Percentiles rank a stretch among this genome's conserved stretches.
phyloP scores from a whole-genome alignment of 352 stramenopile genomes.

The Phytopythium vexans region DNA sequence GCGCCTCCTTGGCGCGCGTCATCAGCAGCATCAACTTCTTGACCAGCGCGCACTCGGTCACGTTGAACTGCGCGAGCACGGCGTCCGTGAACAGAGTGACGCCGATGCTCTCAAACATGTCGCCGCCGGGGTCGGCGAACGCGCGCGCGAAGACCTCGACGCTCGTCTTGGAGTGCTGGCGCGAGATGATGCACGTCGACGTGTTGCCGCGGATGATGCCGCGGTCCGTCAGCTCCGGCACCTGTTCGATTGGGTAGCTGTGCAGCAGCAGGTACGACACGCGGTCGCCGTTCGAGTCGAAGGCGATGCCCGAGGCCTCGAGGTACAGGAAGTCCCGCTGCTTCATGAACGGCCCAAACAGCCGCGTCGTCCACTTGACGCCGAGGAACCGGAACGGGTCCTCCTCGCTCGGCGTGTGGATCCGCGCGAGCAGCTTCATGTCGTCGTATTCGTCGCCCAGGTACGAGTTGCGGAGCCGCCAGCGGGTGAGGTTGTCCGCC shows the following conservation, averaged over 20 bases:
- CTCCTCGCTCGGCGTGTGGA: slow-evolving; percentile 19
- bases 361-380: slow-evolving; percentile 33
- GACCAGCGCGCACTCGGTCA: slow-evolving; percentile 54
- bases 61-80: slow-evolving; percentile 31
- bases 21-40: slow-evolving; percentile 72
- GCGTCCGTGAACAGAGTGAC: slow-evolving; percentile 31
- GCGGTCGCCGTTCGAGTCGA: slow-evolving; percentile 24
- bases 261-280: slow-evolving; percentile 28
- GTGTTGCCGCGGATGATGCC: slow-evolving; percentile 30
- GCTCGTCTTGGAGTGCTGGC: slow-evolving; percentile 15
- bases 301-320: slow-evolving; percentile 24
- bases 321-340: slow-evolving; percentile 36
- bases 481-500: slow-evolving; percentile 22
- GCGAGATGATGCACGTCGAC: slow-evolving; percentile 43
- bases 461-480: slow-evolving; percentile 35
- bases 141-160: slow-evolving; percentile 50
- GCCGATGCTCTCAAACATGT: slow-evolving; percentile 29
- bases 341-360: slow-evolving; percentile 22
- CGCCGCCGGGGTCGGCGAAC: slow-evolving; percentile 39
- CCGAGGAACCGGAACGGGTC: slow-evolving; percentile 42
- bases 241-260: slow-evolving; percentile 29
- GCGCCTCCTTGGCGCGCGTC: slow-evolving; percentile 6
- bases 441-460: slow-evolving; percentile 30
- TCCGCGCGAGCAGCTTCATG: slow-evolving; percentile 29
- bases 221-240: slow-evolving; percentile 26